A percentile compares a stretch with the other conserved stretches of the same genome.
These are phyloP conservation scores for Lodderomyces parapsilosis DNA, from an alignment of 1,139 yeast genomes.

Conservation along the genomic window DNA sequence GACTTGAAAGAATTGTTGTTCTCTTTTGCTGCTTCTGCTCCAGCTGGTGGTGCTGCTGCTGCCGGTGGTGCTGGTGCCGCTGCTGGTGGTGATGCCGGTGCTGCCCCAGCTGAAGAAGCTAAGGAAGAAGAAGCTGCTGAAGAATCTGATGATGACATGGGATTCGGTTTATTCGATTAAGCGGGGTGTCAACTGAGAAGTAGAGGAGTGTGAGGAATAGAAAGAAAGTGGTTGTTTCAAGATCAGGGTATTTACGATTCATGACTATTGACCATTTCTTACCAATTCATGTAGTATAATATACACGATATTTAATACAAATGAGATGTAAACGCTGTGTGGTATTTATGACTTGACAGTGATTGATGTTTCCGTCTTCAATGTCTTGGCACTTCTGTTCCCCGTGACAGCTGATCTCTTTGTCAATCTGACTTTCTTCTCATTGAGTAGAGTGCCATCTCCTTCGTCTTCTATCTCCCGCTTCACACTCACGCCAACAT, in stretches of 20 bases:
- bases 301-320: not conserved
- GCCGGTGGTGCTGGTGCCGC: conserved; percentile 63
- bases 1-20: conserved; percentile 88
- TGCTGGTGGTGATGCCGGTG: conserved; percentile 51
- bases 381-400: not conserved
- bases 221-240: not conserved
- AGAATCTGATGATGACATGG: conserved; percentile 86
- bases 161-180: conserved; percentile 55
- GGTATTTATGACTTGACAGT: not conserved
- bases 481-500: not conserved
- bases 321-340: not conserved
- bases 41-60: conserved; percentile 42
- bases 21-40: conserved; percentile 63
- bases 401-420: not conserved
- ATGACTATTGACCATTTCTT: not conserved
- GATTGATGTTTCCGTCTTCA: not conserved
- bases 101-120: conserved; percentile 55
- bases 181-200: conserved; percentile 10
- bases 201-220: not conserved
- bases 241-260: not conserved
- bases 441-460: not conserved
- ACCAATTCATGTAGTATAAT: not conserved
- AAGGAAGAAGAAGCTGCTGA: conserved; percentile 49
- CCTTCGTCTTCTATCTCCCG: not conserved
- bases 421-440: not conserved